Conservation (phyloP, 2,329 filamentous ascomycete species). For the Colletotrichum theobromicola region DNA sequence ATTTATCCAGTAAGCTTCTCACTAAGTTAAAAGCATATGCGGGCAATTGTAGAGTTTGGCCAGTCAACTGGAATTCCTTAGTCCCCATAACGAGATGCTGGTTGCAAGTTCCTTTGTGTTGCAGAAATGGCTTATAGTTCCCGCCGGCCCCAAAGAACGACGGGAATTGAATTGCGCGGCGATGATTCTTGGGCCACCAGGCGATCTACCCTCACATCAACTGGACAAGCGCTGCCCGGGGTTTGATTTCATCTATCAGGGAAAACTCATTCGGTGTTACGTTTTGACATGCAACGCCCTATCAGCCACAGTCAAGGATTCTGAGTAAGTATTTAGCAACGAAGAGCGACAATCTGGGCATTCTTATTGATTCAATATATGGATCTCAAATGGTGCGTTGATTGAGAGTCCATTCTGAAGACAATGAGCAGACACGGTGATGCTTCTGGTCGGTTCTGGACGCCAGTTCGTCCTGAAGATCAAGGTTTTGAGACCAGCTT, state of each 20-base stretch:
- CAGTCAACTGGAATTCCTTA: not conserved
- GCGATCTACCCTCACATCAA: not conserved
- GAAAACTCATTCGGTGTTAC: not conserved
- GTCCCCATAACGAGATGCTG: not conserved
- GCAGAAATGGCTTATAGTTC: not conserved
- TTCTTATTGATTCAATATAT: rapidly evolving
- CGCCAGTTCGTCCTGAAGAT: not conserved
- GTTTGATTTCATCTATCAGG: not conserved
- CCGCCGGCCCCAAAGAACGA: not conserved
- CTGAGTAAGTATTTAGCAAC: rapidly evolving
- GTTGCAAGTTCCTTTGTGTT: not conserved
- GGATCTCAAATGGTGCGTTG: rapidly evolving
- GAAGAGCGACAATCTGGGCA: rapidly evolving
- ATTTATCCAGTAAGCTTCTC: not conserved
- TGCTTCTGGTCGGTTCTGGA: not conserved
- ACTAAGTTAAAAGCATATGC: not conserved
- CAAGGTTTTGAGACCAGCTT: not conserved
- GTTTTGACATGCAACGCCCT: rapidly evolving
- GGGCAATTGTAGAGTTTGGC: not conserved
- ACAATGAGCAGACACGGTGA: not conserved
- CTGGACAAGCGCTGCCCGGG: too few species aligned
- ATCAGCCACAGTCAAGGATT: not conserved
- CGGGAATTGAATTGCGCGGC: not conserved
- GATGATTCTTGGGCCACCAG: not conserved
- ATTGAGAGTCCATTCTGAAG: not conserved